phyloP scores from a whole-genome alignment of 345 rosid genomes.

The Lumnitzera racemosa region DNA sequence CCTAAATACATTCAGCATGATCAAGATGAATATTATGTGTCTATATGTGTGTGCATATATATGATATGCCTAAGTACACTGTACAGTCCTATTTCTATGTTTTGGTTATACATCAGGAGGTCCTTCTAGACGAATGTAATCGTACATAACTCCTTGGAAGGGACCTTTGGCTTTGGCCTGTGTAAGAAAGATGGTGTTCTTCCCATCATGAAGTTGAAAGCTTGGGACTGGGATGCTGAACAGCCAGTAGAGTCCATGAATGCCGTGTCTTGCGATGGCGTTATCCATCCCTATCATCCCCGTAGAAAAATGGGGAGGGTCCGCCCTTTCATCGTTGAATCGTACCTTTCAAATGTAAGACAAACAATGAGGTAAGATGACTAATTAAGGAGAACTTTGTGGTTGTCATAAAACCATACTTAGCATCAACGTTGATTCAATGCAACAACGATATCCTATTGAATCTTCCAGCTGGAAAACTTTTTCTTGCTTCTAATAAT shows the following conservation, averaged over 20 bases:
- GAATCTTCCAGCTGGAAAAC: too few relatives aligned
- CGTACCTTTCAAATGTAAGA: constrained; percentile 29
- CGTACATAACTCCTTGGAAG: constrained; percentile 73
- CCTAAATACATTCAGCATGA: too few relatives aligned
- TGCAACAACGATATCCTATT: too few relatives aligned
- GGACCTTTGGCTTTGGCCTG: constrained; percentile 35
- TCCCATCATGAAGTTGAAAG: constrained; percentile 27
- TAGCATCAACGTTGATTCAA: not conserved
- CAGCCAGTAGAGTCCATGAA: constrained; percentile 69
- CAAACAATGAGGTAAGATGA: not conserved
- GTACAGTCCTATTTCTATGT: not conserved
- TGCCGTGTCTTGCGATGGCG: constrained; percentile 84
- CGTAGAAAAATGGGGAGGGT: constrained; percentile 35
- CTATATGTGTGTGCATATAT: not conserved
- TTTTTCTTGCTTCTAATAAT: too few relatives aligned
- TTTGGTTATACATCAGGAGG: constrained; percentile 18
- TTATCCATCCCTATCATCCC: constrained; percentile 57
- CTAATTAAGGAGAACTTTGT: too few relatives aligned
- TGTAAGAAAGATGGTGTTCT: constrained; percentile 50
- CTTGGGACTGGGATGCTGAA: constrained; percentile 41
- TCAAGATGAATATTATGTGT: not conserved
- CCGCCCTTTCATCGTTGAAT: constrained; percentile 26
- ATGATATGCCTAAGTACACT: not conserved
- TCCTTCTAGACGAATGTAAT: constrained; percentile 74
- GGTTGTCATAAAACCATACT: too few relatives aligned